These are phyloP conservation scores for Quercus bicolor DNA, from an alignment of 306 rosid genomes.

Conservation along the genomic window DNA sequence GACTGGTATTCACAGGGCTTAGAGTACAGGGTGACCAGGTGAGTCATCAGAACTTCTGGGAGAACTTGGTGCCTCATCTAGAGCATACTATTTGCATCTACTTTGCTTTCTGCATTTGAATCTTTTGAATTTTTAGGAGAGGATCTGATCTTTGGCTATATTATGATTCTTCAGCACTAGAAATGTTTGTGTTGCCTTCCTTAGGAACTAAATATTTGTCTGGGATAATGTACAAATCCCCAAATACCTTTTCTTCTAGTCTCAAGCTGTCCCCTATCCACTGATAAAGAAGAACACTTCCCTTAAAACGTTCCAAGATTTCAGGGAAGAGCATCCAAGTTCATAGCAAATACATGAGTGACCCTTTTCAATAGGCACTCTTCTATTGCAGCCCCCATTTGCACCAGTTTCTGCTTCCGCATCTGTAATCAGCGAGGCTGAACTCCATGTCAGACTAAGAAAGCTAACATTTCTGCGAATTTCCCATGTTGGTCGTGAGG, in stretches of 20 bases:
- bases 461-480: conserved; percentile 61
- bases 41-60: conserved; percentile 27
- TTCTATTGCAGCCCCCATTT: conserved; percentile 71
- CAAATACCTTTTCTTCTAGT: conserved; percentile 59
- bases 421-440: conserved; percentile 81
- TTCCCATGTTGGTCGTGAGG: conserved; percentile 48
- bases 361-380: conserved; percentile 52
- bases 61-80: conserved; percentile 18
- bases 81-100: conserved; percentile 27
- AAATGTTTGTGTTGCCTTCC: conserved; percentile 19
- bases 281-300: conserved; percentile 57
- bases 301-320: conserved; percentile 58
- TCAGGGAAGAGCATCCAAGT: conserved; percentile 43
- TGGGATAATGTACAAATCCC: conserved; percentile 45
- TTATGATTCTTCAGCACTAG: conserved; percentile 29
- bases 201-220: conserved; percentile 24
- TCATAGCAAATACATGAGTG: conserved; percentile 36
- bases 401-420: conserved; percentile 78
- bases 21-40: neutral
- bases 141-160: conserved; percentile 43
- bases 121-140: conserved; percentile 27
- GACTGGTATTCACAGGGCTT: conserved; percentile 22
- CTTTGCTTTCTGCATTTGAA: conserved; percentile 18
- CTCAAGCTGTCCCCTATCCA: conserved; percentile 89
- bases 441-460: conserved; percentile 58